Percentiles rank a stretch among this genome's conserved stretches.
Evolutionary conservation across 2,329 filamentous ascomycete genomes (phyloP).

Genomic region (Whalleya microplaca): DNA sequence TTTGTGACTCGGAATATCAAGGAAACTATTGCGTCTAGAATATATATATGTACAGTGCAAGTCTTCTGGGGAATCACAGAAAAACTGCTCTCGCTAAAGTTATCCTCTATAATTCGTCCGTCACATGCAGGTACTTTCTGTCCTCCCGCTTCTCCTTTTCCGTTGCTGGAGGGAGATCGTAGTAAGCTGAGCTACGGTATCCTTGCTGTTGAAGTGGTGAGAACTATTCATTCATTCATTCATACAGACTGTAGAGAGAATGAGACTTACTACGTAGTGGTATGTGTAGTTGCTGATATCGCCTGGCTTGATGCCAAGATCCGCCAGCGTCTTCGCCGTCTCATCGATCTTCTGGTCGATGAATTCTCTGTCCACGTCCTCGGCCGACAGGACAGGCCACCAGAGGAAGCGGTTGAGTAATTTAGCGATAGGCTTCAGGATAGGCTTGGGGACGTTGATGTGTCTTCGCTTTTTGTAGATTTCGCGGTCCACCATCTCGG

Average conservation of each 20-base stretch:
- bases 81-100: conserved; percentile 26
- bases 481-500: conserved; percentile 85
- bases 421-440: conserved; percentile 75
- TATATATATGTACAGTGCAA: conserved; percentile 45
- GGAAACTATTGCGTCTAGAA: conserved; percentile 35
- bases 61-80: conserved; percentile 10
- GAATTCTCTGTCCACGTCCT: conserved; percentile 90
- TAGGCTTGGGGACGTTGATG: conserved; percentile 82
- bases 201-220: conserved; percentile 66
- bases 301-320: conserved; percentile 85
- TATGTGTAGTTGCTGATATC: conserved; percentile 88
- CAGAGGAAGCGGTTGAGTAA: conserved; percentile 82
- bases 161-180: conserved; percentile 91
- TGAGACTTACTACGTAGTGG: conserved; percentile 79
- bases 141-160: conserved; percentile 94
- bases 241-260: neutral
- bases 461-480: conserved; percentile 89
- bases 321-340: conserved; percentile 91
- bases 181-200: conserved; percentile 86
- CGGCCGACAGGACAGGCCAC: conserved; percentile 83
- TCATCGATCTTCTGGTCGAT: conserved; percentile 91
- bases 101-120: conserved; percentile 74
- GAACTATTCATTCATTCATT: conserved; percentile 42
- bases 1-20: conserved; percentile 23
- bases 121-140: conserved; percentile 94